These are phyloP conservation scores for Ustulina deusta DNA, from an alignment of 2,329 filamentous ascomycete genomes.

Conservation along the genomic window DNA sequence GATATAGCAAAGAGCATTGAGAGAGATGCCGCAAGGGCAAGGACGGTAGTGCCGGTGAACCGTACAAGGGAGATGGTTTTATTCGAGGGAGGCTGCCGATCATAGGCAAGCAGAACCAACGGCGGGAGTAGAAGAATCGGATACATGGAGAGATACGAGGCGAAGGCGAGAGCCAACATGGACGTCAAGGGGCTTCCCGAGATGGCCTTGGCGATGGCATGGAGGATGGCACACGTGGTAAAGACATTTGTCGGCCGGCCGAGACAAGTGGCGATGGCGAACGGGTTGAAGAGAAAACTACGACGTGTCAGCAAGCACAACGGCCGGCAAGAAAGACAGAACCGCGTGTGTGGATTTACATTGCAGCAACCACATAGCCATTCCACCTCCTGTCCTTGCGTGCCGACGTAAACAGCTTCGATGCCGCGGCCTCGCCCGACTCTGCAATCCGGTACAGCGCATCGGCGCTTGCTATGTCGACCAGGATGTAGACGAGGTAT, in stretches of 20 bases:
- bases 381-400: constrained; percentile 81
- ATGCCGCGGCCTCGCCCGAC: constrained; percentile 81
- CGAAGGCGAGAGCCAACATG: constrained; percentile 86
- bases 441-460: constrained; percentile 83
- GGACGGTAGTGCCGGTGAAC: constrained; percentile 68
- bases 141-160: constrained; percentile 92
- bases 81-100: constrained; percentile 63
- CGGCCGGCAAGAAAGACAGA: not conserved
- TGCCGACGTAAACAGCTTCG: constrained; percentile 81
- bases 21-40: constrained; percentile 66
- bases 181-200: constrained; percentile 78
- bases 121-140: constrained; percentile 88
- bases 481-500: constrained; percentile 80
- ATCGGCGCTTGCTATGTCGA: constrained; percentile 86
- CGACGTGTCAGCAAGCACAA: constrained; percentile 27
- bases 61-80: constrained; percentile 52
- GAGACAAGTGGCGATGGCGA: constrained; percentile 90
- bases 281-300: constrained; percentile 94
- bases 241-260: constrained; percentile 90
- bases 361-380: constrained; percentile 79
- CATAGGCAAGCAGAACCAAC: constrained; percentile 82
- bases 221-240: constrained; percentile 87
- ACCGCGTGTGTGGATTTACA: constrained; percentile 63
- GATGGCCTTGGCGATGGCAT: constrained; percentile 84
- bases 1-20: constrained; percentile 77